phyloP scores from a whole-genome alignment of 2,329 filamentous ascomycete species.

The Clarireedia paspali region DNA sequence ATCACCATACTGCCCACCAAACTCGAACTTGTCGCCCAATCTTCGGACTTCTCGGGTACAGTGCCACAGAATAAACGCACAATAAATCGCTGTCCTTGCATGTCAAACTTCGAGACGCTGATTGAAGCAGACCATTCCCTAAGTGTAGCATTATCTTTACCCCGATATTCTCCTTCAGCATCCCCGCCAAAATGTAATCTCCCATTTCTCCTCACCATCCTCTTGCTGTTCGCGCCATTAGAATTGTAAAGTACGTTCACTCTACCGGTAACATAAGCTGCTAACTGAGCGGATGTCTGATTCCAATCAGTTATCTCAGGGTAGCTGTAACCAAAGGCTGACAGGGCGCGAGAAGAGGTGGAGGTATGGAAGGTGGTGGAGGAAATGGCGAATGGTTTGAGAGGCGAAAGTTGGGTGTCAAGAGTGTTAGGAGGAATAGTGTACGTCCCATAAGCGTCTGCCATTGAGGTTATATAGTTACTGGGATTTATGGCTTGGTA shows the following conservation, averaged over 20 bases:
- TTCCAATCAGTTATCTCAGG: slow-evolving; percentile 37
- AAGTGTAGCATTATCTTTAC: neutral
- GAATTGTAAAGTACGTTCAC: slow-evolving; percentile 45
- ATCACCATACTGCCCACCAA: slow-evolving; percentile 18
- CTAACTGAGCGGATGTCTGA: slow-evolving; percentile 43
- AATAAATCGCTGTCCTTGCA: slow-evolving; percentile 19
- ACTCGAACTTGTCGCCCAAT: slow-evolving; percentile 15
- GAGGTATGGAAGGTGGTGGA: slow-evolving; percentile 26
- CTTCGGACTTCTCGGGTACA: slow-evolving; percentile 16
- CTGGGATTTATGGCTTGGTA: slow-evolving; percentile 38
- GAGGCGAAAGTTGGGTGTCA: slow-evolving; percentile 21
- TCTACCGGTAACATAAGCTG: slow-evolving; percentile 53
- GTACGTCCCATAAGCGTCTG: slow-evolving; percentile 29
- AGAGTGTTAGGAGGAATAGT: slow-evolving; percentile 18
- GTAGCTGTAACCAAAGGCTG: slow-evolving; percentile 23
- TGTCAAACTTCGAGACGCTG: slow-evolving; percentile 24
- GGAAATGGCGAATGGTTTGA: slow-evolving; percentile 19
- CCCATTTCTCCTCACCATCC: neutral
- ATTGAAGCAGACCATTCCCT: slow-evolving; percentile 21
- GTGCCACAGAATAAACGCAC: slow-evolving; percentile 21
- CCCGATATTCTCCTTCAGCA: neutral
- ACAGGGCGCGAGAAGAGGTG: slow-evolving; percentile 10
- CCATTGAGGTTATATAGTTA: slow-evolving; percentile 25
- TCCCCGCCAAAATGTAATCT: neutral
- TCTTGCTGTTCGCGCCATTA: slow-evolving; percentile 4